These are phyloP conservation scores for Dispira parvispora DNA, from an alignment of 192 early-diverging fungal genomes.

Conservation along the genomic window DNA sequence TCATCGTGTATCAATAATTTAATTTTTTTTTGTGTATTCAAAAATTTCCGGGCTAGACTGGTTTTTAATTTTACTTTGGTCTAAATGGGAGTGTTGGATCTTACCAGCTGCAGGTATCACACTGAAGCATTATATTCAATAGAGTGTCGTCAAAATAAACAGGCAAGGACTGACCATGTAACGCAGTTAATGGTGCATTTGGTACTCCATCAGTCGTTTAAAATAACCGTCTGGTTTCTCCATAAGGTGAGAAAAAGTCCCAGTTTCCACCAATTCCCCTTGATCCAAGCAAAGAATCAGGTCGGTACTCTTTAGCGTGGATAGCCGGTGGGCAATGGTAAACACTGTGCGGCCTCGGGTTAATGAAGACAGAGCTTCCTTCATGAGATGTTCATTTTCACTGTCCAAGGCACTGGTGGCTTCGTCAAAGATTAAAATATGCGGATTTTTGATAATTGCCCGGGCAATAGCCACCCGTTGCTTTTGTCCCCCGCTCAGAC, in stretches of 20 bases:
- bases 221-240: slow-evolving; percentile 34
- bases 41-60: too few species aligned
- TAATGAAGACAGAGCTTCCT: too few species aligned
- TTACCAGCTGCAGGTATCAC: too few species aligned
- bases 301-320: slow-evolving; percentile 49
- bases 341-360: too few species aligned
- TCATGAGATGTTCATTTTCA: too few species aligned
- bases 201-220: slow-evolving; percentile 23
- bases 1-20: too few species aligned
- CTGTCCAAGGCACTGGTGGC: slow-evolving; percentile 43
- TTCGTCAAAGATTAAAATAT: slow-evolving; percentile 42
- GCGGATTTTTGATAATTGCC: slow-evolving; percentile 32
- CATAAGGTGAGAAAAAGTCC: slow-evolving; percentile 47
- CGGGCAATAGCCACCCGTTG: slow-evolving; percentile 36
- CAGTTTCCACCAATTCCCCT: slow-evolving; percentile 47
- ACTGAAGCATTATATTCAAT: too few species aligned
- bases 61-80: too few species aligned
- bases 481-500: slow-evolving; percentile 44
- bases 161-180: background rate
- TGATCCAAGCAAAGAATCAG: slow-evolving; percentile 41
- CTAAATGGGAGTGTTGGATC: too few species aligned
- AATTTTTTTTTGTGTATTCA: too few species aligned
- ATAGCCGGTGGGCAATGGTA: too few species aligned
- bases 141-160: too few species aligned
- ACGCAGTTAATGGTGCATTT: slow-evolving; percentile 13